Percentiles rank a stretch among this genome's conserved stretches.
These are phyloP conservation scores for Venturia effusa DNA, from an alignment of 2,329 filamentous ascomycete species.

Conservation along the genomic window DNA sequence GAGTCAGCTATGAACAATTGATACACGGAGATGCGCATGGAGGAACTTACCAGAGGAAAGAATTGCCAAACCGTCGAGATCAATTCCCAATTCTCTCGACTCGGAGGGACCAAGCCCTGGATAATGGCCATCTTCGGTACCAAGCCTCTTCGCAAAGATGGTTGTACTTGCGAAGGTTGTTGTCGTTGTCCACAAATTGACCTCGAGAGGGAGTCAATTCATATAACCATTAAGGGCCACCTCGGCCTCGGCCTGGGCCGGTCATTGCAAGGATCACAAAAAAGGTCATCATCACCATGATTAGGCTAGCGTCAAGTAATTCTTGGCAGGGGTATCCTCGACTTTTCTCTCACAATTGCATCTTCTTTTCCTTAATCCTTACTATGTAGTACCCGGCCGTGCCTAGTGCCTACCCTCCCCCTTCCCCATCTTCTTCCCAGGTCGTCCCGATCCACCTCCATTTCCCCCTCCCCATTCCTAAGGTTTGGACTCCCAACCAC, in stretches of 20 bases:
- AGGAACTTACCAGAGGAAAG: slow-evolving; percentile 36
- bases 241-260: not conserved
- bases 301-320: not conserved
- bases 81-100: slow-evolving; percentile 39
- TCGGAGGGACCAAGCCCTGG: slow-evolving; percentile 35
- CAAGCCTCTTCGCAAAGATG: not conserved
- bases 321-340: not conserved
- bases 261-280: not conserved
- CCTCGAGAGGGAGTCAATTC: too few species aligned
- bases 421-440: too few species aligned
- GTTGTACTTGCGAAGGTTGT: not conserved
- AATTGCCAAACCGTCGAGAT: slow-evolving; percentile 35
- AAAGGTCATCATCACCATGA: too few species aligned
- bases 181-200: too few species aligned
- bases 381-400: too few species aligned
- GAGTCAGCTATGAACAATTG: not conserved
- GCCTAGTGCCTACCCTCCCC: too few species aligned
- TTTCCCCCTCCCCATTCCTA: too few species aligned
- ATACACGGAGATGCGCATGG: not conserved
- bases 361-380: too few species aligned
- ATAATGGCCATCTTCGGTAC: slow-evolving; percentile 29
- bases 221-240: too few species aligned
- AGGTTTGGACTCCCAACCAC: too few species aligned
- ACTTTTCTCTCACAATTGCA: not conserved
- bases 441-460: too few species aligned